Base-by-base conservation (phyloP, 2,329 filamentous ascomycete species). In the Aureobasidium pullulans region DNA sequence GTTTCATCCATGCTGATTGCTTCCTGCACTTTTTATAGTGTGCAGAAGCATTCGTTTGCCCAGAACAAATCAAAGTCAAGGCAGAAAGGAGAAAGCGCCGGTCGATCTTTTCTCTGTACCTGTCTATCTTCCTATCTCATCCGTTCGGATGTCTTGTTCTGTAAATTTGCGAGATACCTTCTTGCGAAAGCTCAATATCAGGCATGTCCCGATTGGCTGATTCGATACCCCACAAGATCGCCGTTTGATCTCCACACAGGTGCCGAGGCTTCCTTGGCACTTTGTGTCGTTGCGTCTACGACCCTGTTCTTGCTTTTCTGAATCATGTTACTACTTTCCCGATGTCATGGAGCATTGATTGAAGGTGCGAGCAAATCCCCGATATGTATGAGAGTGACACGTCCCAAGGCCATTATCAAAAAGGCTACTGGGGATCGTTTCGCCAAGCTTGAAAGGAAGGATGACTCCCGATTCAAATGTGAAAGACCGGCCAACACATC, bases 121-220 rank as follows among this genome's bases (percentile, higher is more conserved):
- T 56, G 40, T 13, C 48, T 52, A 52, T 52, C 48, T 8, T 40
- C 10, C 48, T 23, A 28, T 46, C 31, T 56, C 40, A 36, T 23
- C 52, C 40, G 16, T 56, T 29, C 19, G 52, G 10, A 31, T 19
- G 50, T 34, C 50, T 43, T 32, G 28, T 40, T 52, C 3, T 31
- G 23, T 19, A 40, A 16, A 4, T 40, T 39, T 15, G 13, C 11
- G 15, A 37, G 6, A 23, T 15, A 29, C 40, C 10, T 56, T 56
- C 31, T 56, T 7, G 8, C 31, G n/a, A 16, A 16, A 36, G 28
- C 10, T 16, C 32, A 10, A 29, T 6, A 56, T 36, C 52, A 56
- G 52, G 52, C 52, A 56, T 36, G 15, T 56, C 19, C 52, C 52
- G 52, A 56, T 56, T 56, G 52, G 52, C 29, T 28, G 7, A 28